Evolutionary conservation across 148 eudicot species (phyloP).

Genomic region (Hydrangea macrophylla): DNA sequence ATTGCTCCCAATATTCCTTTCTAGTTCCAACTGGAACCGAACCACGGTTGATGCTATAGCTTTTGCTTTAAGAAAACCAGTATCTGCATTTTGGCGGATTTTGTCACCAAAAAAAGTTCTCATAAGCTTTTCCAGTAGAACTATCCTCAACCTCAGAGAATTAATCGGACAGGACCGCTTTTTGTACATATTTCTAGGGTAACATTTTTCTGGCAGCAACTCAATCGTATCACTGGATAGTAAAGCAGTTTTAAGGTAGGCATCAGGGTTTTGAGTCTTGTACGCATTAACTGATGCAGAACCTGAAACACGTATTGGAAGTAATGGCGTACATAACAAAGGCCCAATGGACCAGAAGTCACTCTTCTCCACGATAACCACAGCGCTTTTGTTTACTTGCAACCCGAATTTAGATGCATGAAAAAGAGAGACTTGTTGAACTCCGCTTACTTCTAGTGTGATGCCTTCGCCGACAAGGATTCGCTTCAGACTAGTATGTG

Average conservation of each 20-base stretch:
- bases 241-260: conserved; percentile 25
- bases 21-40: conserved; percentile 51
- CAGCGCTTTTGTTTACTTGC: conserved; percentile 15
- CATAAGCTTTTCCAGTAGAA: conserved; percentile 33
- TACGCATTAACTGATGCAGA: conserved; percentile 48
- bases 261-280: conserved; percentile 27
- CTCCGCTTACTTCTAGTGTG: conserved; percentile 45
- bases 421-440: conserved; percentile 40
- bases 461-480: conserved; percentile 56
- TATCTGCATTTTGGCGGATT: conserved; percentile 9
- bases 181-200: conserved; percentile 17
- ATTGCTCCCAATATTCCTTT: conserved; percentile 35
- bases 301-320: conserved; percentile 46
- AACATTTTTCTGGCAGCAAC: conserved; percentile 51
- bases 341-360: conserved; percentile 21
- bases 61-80: conserved; percentile 32
- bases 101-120: conserved; percentile 24
- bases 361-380: conserved; percentile 7
- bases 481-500: conserved; percentile 46
- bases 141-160: conserved; percentile 29
- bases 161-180: conserved; percentile 24
- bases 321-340: conserved; percentile 29
- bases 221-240: conserved; percentile 36
- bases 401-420: conserved; percentile 27
- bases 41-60: conserved; percentile 33